These are phyloP conservation scores for Neonectria punicea DNA, from an alignment of 2,329 filamentous ascomycete species.

Conservation along the genomic window DNA sequence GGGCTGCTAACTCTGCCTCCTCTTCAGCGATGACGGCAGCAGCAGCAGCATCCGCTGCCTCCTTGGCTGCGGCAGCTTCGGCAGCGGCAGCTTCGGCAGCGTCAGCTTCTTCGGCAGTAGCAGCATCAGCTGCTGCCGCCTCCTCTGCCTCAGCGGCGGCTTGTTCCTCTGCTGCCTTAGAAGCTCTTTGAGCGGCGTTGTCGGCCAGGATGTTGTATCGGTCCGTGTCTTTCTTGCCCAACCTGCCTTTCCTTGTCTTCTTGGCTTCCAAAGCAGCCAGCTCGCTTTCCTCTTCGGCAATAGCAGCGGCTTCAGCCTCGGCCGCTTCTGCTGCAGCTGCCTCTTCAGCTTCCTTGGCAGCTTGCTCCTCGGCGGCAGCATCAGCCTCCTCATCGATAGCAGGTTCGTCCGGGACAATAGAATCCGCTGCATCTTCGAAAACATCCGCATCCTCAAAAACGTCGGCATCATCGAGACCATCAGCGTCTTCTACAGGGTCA, in stretches of 20 bases:
- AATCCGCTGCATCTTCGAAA: constrained; percentile 20
- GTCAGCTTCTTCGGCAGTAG: constrained; percentile 43
- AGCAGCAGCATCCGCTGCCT: constrained; percentile 20
- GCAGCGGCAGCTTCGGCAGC: constrained; percentile 33
- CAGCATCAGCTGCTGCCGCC: constrained; percentile 29
- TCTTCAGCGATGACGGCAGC: constrained; percentile 32
- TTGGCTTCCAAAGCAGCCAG: constrained; percentile 57
- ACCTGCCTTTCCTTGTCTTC: constrained; percentile 60
- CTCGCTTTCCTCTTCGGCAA: constrained; percentile 50
- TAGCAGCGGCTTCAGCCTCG: constrained; percentile 16
- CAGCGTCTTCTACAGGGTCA: constrained; percentile 25
- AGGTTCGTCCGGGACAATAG: constrained; percentile 26
- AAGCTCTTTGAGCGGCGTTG: constrained; percentile 49
- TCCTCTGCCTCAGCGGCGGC: constrained; percentile 33
- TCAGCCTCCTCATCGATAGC: constrained; percentile 38
- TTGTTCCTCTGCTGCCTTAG: constrained; percentile 52
- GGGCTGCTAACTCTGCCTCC: constrained; percentile 52
- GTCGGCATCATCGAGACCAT: constrained; percentile 16
- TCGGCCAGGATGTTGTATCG: constrained; percentile 52
- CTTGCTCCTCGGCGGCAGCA: constrained; percentile 21
- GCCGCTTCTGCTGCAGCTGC: constrained; percentile 10
- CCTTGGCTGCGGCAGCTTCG: constrained; percentile 19
- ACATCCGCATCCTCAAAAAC: constrained; percentile 14
- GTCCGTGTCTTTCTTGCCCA: constrained; percentile 58
- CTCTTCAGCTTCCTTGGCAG: constrained; percentile 26